A percentile compares a stretch with the other conserved stretches of the same genome.
Evolutionary conservation across 2,329 filamentous ascomycete species (phyloP).

Genomic region (Exophiala mesophila): DNA sequence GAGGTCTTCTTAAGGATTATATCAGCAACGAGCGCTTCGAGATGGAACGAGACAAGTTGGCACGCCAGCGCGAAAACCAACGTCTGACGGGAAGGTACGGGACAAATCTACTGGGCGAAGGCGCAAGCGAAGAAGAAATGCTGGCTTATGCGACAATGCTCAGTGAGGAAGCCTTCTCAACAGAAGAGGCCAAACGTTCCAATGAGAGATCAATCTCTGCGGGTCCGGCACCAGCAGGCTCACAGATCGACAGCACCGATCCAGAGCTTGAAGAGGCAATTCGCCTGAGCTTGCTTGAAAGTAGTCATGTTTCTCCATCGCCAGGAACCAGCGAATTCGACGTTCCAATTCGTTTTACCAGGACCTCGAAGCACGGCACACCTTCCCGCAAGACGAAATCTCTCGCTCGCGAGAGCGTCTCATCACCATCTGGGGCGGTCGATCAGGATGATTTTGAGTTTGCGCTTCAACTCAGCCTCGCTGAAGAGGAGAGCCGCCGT

Average conservation of each 20-base stretch:
- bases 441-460: constrained; percentile 58
- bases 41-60: constrained; percentile 66
- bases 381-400: constrained; percentile 22
- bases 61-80: constrained; percentile 61
- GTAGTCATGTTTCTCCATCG: constrained; percentile 23
- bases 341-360: constrained; percentile 36
- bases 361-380: constrained; percentile 25
- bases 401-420: constrained; percentile 34
- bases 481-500: constrained; percentile 51
- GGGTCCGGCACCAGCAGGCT: not conserved
- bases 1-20: constrained; percentile 69
- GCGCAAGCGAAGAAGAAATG: constrained; percentile 56
- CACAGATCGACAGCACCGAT: constrained; percentile 43
- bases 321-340: constrained; percentile 21
- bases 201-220: constrained; percentile 32
- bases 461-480: constrained; percentile 58
- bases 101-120: constrained; percentile 62
- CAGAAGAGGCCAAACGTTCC: constrained; percentile 45
- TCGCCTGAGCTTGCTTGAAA: constrained; percentile 46
- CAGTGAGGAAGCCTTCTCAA: constrained; percentile 54
- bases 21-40: constrained; percentile 84
- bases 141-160: constrained; percentile 59
- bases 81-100: constrained; percentile 77
- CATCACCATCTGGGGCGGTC: constrained; percentile 25
- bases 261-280: constrained; percentile 61